phyloP scores from a whole-genome alignment of 306 rosid species.

The Ceratonia siliqua region DNA sequence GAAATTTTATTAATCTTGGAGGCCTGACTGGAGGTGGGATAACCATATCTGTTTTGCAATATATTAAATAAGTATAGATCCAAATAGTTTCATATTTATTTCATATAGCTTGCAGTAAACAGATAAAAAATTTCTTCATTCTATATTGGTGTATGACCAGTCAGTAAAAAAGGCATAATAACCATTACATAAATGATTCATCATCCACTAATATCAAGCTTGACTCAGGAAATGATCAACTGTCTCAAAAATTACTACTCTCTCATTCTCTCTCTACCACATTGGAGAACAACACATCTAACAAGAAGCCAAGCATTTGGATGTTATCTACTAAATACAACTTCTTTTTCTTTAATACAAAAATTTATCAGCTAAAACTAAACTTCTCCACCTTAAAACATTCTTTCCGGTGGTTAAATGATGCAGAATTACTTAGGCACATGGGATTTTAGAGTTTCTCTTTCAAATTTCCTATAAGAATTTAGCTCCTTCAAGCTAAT shows the following conservation, averaged over 20 bases:
- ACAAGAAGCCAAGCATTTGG: slow-evolving; percentile 1
- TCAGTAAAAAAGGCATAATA: not conserved
- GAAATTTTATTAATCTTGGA: slow-evolving; percentile 56
- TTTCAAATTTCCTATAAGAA: too few species aligned
- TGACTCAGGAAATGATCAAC: not conserved
- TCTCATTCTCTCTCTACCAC: not conserved
- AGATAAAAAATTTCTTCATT: not conserved
- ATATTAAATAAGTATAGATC: not conserved
- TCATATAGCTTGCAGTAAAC: not conserved
- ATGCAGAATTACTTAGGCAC: too few species aligned
- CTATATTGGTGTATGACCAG: not conserved
- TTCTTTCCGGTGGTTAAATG: too few species aligned
- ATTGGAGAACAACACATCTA: not conserved
- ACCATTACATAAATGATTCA: not conserved
- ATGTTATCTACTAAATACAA: not conserved
- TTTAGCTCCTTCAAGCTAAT: not conserved
- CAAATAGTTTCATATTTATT: not conserved
- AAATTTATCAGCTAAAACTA: not conserved
- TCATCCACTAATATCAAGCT: not conserved
- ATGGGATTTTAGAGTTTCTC: not conserved
- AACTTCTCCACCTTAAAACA: too few species aligned
- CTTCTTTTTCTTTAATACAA: not conserved
- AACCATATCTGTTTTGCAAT: slow-evolving; percentile 60
- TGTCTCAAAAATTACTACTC: not conserved
- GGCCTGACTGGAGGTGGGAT: slow-evolving; percentile 73